Evolutionary conservation across 1,139 yeast genomes (phyloP), one percentile per base, ranked within the genome.

Genomic region (Geotrichum citri-aurantii): DNA sequence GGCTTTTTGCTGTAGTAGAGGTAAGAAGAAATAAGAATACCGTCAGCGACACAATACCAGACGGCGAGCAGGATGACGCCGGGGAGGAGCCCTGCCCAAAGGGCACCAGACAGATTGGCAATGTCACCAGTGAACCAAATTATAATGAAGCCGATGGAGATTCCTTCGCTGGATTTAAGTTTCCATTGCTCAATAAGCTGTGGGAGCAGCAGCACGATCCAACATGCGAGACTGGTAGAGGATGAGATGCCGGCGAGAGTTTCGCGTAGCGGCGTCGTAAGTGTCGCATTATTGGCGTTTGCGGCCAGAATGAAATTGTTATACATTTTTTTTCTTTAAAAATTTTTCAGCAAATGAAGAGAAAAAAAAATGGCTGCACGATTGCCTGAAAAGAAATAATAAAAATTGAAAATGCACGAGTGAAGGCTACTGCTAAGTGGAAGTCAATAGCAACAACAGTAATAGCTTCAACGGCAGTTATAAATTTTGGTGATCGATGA

Each of bases 131-230:
- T 65, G 56, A 86, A 79, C 95, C 95, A 88, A 58, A 85, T 81
- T 19, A 81, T 66, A 37, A 88, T 79, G 67, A 88, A 88, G 2
- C 86, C 81, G 47, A 86, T 79, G 40, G 95, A 85, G 24, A 88
- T 83, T 4, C 95, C 95, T 47, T 87, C 93, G 3, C 91, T 89
- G 26, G 89, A 81, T 68, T 86, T 85, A 57, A 84, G 74, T 61
- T 87, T 75, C 92, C 92, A 88, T 72, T 88, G 95, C 70, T 88
- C 95, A 47, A 88, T 80, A 52, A 88, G 78, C 71, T 88, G 96
- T 1, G 95, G 95, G 67, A 87, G 75, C 62, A 87, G 78, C 54
- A 88, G 74, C n/a, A 88, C 92, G 27, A 88, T 81, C 93, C 93
- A 88, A 69, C 92, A 86, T 1, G 92, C 84, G 68, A 72, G 63